Percentiles rank a stretch among this genome's conserved stretches.
These are phyloP conservation scores for Pichia exigua DNA, from an alignment of 805 yeast genomes.

Conservation along the genomic window DNA sequence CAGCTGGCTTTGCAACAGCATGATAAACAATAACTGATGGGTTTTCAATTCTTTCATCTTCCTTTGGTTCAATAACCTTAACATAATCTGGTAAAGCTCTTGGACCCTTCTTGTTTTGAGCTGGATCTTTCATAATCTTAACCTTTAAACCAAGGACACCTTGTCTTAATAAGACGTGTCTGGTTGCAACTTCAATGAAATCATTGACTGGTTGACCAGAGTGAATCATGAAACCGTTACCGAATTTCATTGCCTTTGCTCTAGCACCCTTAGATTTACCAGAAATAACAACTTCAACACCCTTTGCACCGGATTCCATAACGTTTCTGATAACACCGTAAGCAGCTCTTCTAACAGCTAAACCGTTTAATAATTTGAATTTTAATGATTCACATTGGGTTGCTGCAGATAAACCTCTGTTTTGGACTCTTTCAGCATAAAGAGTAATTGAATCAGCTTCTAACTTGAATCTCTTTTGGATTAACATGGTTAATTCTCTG, in stretches of 20 bases:
- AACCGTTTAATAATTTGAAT: slow-evolving; percentile 96
- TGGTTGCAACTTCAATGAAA: slow-evolving; percentile 97
- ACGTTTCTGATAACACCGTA: slow-evolving; percentile 99
- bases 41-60: slow-evolving; percentile 72
- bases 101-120: slow-evolving; percentile 77
- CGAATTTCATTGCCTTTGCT: slow-evolving; percentile 99
- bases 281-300: slow-evolving; percentile 99
- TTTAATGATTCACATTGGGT: slow-evolving; percentile 99
- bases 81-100: slow-evolving; percentile 93
- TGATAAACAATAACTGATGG: slow-evolving; percentile 78
- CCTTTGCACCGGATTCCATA: slow-evolving; percentile 99
- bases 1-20: slow-evolving; percentile 27
- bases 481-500: slow-evolving; percentile 94
- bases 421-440: slow-evolving; percentile 98
- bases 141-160: slow-evolving; percentile 99
- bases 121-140: slow-evolving; percentile 99
- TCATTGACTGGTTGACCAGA: slow-evolving; percentile 99
- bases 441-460: slow-evolving; percentile 88
- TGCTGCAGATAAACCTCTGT: slow-evolving; percentile 98
- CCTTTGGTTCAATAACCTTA: slow-evolving; percentile 89
- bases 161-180: slow-evolving; percentile 99
- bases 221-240: slow-evolving; percentile 99
- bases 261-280: slow-evolving; percentile 99
- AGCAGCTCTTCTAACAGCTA: slow-evolving; percentile 99
- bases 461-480: slow-evolving; percentile 98